These are phyloP conservation scores for Sporodiniella umbellata DNA, from an alignment of 371 early-diverging fungal species.

Conservation along the genomic window DNA sequence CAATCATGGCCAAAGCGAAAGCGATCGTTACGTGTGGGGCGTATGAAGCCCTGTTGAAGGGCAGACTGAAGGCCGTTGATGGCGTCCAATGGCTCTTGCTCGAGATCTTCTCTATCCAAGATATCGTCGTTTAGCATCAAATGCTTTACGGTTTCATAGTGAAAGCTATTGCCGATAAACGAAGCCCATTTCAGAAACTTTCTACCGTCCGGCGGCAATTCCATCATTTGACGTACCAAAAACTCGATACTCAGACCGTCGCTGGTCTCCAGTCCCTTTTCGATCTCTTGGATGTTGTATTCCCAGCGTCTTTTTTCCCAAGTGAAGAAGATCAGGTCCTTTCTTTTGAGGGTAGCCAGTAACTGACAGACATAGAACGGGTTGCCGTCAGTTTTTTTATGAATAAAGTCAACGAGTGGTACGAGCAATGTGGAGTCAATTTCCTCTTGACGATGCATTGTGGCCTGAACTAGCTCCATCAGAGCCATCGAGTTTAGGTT, in stretches of 20 bases:
- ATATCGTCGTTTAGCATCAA: slow-evolving; percentile 36
- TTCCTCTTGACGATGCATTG: slow-evolving; percentile 42
- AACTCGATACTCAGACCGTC: slow-evolving; percentile 35
- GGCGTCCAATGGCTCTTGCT: slow-evolving; percentile 24
- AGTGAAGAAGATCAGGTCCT: slow-evolving; percentile 40
- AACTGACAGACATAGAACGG: slow-evolving; percentile 44
- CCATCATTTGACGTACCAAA: slow-evolving; percentile 35
- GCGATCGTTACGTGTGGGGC: slow-evolving; percentile 34
- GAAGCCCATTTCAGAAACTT: slow-evolving; percentile 51
- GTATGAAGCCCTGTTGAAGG: slow-evolving; percentile 44
- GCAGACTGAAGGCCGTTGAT: slow-evolving; percentile 47
- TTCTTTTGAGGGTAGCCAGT: slow-evolving; percentile 38
- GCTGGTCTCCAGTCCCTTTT: slow-evolving; percentile 24
- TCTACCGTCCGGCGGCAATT: slow-evolving; percentile 43
- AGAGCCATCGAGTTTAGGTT: slow-evolving; percentile 33
- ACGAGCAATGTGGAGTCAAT: slow-evolving; percentile 27
- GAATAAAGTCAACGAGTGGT: slow-evolving; percentile 42
- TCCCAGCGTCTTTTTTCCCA: slow-evolving; percentile 50
- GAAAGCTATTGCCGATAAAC: slow-evolving; percentile 45
- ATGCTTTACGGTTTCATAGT: slow-evolving; percentile 38
- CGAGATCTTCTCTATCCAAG: slow-evolving; percentile 15
- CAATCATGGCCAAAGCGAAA: slow-evolving; percentile 46
- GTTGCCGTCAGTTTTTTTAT: slow-evolving; percentile 38
- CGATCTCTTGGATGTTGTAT: slow-evolving; percentile 44
- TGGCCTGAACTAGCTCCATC: slow-evolving; percentile 35